Conservation (phyloP, 495 filamentous ascomycete genomes). For the Neurospora intermedia region DNA sequence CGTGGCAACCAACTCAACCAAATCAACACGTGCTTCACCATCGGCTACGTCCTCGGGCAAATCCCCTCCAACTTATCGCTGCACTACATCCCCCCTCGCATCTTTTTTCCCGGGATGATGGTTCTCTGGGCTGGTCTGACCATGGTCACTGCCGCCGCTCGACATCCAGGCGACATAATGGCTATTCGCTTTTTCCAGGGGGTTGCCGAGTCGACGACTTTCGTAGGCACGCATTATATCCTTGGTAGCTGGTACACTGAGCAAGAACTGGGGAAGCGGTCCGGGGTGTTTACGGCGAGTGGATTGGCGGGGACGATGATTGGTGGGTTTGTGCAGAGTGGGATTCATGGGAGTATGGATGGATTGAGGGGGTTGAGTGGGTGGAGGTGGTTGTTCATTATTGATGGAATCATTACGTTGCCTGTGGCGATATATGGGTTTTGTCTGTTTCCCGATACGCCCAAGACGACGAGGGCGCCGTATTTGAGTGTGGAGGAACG, state of each 20-base stretch:
- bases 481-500: constrained; percentile 37
- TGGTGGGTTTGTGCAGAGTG: constrained; percentile 48
- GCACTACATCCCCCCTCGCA: constrained; percentile 45
- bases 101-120: constrained; percentile 53
- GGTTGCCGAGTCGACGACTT: constrained; percentile 48
- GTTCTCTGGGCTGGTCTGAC: constrained; percentile 50
- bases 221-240: constrained; percentile 56
- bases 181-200: constrained; percentile 61
- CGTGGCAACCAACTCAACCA: constrained; percentile 46
- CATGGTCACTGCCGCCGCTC: constrained; percentile 45
- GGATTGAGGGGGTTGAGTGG: constrained; percentile 38
- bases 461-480: constrained; percentile 39
- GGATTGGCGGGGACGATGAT: constrained; percentile 42
- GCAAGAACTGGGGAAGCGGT: constrained; percentile 53
- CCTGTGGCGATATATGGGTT: constrained; percentile 50
- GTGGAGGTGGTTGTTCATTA: constrained; percentile 63
- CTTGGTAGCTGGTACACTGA: constrained; percentile 58
- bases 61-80: constrained; percentile 51
- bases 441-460: constrained; percentile 50
- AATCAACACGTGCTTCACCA: constrained; percentile 44
- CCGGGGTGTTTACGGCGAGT: constrained; percentile 41
- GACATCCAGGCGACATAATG: constrained; percentile 45
- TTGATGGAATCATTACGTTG: constrained; percentile 41
- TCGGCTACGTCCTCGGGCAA: constrained; percentile 46
- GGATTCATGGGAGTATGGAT: constrained; percentile 43